Evolutionary conservation across 1,284 basidiomycete genomes (phyloP).

Genomic region (Sanghuangporus baumii): DNA sequence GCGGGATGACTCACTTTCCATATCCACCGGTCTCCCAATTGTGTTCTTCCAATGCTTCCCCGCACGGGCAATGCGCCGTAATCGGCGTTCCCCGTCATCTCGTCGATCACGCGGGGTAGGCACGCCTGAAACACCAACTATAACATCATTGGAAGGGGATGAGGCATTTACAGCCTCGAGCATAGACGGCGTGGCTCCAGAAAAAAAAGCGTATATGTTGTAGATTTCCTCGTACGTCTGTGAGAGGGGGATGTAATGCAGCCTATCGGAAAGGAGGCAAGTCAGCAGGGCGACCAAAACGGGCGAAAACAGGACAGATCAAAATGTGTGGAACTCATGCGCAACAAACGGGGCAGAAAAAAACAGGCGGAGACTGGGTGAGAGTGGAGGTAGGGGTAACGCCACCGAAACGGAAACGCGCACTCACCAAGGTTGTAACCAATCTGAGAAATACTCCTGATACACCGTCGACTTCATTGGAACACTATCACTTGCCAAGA

Average conservation of each 20-base stretch:
- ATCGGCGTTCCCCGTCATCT: conserved; percentile 65
- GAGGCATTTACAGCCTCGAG: conserved; percentile 37
- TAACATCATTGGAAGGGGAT: conserved; percentile 37
- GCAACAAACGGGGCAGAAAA: neutral
- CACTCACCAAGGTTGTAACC: conserved; percentile 77
- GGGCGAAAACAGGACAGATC: neutral
- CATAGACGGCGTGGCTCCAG: conserved; percentile 65
- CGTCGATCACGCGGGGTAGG: conserved; percentile 28
- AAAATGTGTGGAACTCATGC: neutral
- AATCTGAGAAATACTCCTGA: conserved; percentile 82
- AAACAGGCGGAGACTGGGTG: neutral
- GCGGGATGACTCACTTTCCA: conserved; percentile 65
- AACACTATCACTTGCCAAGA: conserved; percentile 83
- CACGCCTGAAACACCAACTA: neutral
- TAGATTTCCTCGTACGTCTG: conserved; percentile 85
- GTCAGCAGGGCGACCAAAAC: neutral
- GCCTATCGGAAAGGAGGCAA: conserved; percentile 42
- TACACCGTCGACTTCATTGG: conserved; percentile 89
- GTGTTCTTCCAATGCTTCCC: conserved; percentile 88
- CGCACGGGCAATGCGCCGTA: conserved; percentile 78
- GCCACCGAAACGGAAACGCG: neutral
- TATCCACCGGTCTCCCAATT: conserved; percentile 76
- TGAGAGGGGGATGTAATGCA: conserved; percentile 90
- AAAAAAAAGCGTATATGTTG: conserved; percentile 88
- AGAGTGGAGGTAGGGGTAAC: neutral